Evolutionary conservation across 1,284 basidiomycete species (phyloP), one percentile per base, ranked within the genome.

Genomic region (Ceratobasidium sp.): DNA sequence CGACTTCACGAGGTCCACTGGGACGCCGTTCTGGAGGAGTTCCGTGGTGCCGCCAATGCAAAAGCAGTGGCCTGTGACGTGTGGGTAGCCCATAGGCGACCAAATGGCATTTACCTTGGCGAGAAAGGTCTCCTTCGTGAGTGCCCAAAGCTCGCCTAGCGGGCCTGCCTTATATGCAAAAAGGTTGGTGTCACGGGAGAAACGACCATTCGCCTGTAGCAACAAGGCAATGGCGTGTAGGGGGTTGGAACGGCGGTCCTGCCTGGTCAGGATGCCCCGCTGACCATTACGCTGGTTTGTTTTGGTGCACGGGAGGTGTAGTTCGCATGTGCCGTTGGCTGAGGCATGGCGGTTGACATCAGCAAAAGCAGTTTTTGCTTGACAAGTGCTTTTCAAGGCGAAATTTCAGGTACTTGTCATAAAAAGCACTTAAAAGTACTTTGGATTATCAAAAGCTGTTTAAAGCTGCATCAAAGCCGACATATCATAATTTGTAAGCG

Each of bases 41-140:
- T 84, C 81, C 0, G 82, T 82, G 0, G 84, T 79, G 0, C 84
- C 84, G 1, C 85, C 83, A 45, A 85, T 86, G 20, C 20, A 80
- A 66, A 86, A 86, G 47, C 80, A 80, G 65, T 86, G 85, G 1
- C 84, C 83, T 0, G 79, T 68, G 3, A 83, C 84, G 82, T 0
- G 82, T 82, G 1, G 63, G 26, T 77, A 85, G 83, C 84, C 85
- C 82, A 0, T 78, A 79, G 60, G 79, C 69, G 7, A 78, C 81
- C 20, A 82, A 74, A 77, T 68, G 20, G 26, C 53, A 31, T 75
- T 75, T 54, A 63, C 71, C 1, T 76, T 26, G 4, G 11, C 5
- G 13, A 78, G 51, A 42, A 77, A 77, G 5, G 31, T 7, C 28
- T 51, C 37, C 37, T 76, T 75, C 6, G 64, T 68, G 17, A 68